Percentiles rank a stretch among this genome's conserved stretches.
phyloP scores from a whole-genome alignment of 805 yeast genomes.

The Hanseniaspora clermontiae region DNA sequence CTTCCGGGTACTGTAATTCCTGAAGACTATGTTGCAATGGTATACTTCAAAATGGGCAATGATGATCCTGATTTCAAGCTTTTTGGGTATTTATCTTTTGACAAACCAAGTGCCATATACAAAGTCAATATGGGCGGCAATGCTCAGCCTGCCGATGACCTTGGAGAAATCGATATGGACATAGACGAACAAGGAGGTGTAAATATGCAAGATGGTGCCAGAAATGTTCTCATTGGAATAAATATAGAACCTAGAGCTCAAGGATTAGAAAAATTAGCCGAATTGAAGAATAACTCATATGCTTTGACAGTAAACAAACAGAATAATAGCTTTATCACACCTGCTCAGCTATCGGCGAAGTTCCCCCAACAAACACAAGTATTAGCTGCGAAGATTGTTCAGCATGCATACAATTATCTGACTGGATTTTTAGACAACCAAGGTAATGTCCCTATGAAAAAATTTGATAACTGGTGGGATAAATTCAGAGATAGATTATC shows the following conservation, averaged over 20 bases:
- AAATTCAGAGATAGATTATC: slow-evolving; percentile 65
- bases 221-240: slow-evolving; percentile 55
- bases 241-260: slow-evolving; percentile 68
- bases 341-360: slow-evolving; percentile 25
- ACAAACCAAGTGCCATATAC: slow-evolving; percentile 86
- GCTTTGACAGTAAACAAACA: slow-evolving; percentile 15
- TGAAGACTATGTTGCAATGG: slow-evolving; percentile 62
- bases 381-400: slow-evolving; percentile 76
- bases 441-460: slow-evolving; percentile 77
- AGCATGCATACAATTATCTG: slow-evolving; percentile 80
- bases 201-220: slow-evolving; percentile 24
- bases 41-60: slow-evolving; percentile 72
- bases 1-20: slow-evolving; percentile 72
- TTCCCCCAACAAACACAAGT: slow-evolving; percentile 39
- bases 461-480: slow-evolving; percentile 91
- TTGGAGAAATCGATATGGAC: slow-evolving; percentile 48
- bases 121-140: slow-evolving; percentile 42
- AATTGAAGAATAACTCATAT: slow-evolving; percentile 27
- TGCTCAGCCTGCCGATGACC: slow-evolving; percentile 25
- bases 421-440: slow-evolving; percentile 72
- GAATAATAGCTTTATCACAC: slow-evolving; percentile 16
- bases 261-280: slow-evolving; percentile 47
- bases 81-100: slow-evolving; percentile 47
- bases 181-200: slow-evolving; percentile 34
- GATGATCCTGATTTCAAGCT: slow-evolving; percentile 41